Evolutionary conservation across 2,329 filamentous ascomycete species (phyloP), one percentile per base, ranked within the genome.

Genomic region (Endothia cerciana): DNA sequence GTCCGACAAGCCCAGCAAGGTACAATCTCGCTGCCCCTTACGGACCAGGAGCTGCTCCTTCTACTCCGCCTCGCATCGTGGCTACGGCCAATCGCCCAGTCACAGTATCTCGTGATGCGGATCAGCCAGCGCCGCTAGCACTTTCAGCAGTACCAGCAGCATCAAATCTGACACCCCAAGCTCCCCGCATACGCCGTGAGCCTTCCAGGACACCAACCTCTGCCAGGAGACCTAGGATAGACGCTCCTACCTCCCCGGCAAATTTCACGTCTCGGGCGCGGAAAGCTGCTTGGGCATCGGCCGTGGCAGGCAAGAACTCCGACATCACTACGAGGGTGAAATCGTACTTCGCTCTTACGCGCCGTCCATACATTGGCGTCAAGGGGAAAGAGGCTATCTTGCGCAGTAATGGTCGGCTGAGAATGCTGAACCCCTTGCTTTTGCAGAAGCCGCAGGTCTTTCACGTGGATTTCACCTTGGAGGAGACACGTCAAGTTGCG

Each of bases 391-490:
- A 66, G 1, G 66, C 58, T 0, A 64, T 76, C 0, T 2, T 72
- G 8, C 67, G 59, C 1, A 69, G 71, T 2, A 63, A 67, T 7
- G 67, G 68, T 4, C 62, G 64, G 22, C 56, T 72, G 4, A 43
- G 71, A 17, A 61, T 57, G 8, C 58, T 68, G 17, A 53, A 60
- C n/a, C 36, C 55, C 6, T 19, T 28, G 13, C 59, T 53, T 2
- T 66, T 70, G 19, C 22, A 15, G 19, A 36, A 38, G 5, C 70
- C 70, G 2, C 38, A 56, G 1, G 67, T 71, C 0, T 76, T 82
- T 22, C 83, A 85, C 67, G 80, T 83, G 7, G 83, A 84, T 70
- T 84, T 85, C 51, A 74, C 75, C 0, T 53, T 67, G 0, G 72
- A 76, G 0, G 83, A 85, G 65, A 69, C 80, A 10, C 36, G 45